These are phyloP conservation scores for Pseudotulostoma volvatum DNA, from an alignment of 495 filamentous ascomycete genomes.

Conservation along the genomic window DNA sequence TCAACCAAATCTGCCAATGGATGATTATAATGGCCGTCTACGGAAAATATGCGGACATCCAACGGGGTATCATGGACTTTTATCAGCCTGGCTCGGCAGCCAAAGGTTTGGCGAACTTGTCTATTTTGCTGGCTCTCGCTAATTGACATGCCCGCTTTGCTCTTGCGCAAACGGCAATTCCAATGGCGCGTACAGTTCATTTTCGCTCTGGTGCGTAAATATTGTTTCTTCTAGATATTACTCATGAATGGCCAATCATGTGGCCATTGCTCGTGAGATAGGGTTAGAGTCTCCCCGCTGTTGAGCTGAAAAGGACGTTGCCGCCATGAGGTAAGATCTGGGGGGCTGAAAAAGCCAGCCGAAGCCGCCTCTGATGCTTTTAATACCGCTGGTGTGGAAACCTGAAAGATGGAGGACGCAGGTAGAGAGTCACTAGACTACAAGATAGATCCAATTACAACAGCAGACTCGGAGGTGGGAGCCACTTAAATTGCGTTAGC, in stretches of 20 bases:
- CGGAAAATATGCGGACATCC: neutral
- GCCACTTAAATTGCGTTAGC: neutral
- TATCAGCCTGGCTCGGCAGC: neutral
- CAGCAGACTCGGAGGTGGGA: neutral
- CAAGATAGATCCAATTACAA: neutral
- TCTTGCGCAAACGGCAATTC: neutral
- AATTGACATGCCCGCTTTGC: neutral
- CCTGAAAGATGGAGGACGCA: neutral
- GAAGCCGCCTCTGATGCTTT: neutral
- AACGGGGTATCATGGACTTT: neutral
- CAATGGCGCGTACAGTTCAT: neutral
- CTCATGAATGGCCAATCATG: constrained; percentile 37
- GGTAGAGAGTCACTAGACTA: neutral
- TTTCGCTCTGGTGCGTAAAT: neutral
- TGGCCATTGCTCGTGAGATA: neutral
- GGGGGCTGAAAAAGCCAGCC: neutral
- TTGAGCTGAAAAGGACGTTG: neutral
- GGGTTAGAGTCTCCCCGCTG: neutral
- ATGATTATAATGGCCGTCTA: neutral
- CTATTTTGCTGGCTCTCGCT: neutral
- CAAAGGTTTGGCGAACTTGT: neutral
- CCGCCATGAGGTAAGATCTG: neutral
- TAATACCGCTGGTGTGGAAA: neutral
- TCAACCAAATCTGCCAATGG: neutral
- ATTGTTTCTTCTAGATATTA: constrained; percentile 37